Percentiles rank a stretch among this genome's conserved stretches.
Evolutionary conservation across 2,329 filamentous ascomycete genomes (phyloP).

Genomic region (Neofusicoccum umdonicola): DNA sequence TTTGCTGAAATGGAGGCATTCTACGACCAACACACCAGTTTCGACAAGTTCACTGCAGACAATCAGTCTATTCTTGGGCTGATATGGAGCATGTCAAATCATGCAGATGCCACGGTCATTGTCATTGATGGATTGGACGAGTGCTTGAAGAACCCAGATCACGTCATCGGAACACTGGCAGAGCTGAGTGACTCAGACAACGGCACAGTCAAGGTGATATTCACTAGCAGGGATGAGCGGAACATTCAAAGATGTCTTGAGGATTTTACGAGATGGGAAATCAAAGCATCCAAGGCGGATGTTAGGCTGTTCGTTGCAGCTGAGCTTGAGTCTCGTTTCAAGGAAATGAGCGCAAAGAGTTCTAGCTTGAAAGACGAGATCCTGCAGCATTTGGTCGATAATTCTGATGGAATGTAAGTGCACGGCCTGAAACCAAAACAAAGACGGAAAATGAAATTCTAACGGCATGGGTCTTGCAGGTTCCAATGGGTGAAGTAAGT

Average conservation of each 20-base stretch:
- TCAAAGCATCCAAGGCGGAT: neutral
- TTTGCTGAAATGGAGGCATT: neutral
- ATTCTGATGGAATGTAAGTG: conserved; percentile 7
- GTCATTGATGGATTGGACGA: conserved; percentile 1
- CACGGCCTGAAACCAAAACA: neutral
- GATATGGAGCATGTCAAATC: neutral
- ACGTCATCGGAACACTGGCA: neutral
- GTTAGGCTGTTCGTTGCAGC: neutral
- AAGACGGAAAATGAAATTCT: neutral
- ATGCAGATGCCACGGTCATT: neutral
- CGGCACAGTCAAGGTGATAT: neutral
- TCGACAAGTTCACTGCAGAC: neutral
- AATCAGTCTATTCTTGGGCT: neutral
- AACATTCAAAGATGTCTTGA: neutral
- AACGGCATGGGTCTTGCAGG: neutral
- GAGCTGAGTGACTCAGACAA: neutral
- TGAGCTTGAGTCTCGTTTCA: neutral
- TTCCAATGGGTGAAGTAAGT: conserved; percentile 1
- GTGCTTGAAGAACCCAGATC: neutral
- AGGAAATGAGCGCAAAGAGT: neutral
- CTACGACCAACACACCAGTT: neutral
- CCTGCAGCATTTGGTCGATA: neutral
- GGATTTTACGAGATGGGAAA: neutral
- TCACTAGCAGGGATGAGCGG: neutral
- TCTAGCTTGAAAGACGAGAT: neutral